Conservation (phyloP, 768 basidiomycete species). For the Lentinula lateritia region DNA sequence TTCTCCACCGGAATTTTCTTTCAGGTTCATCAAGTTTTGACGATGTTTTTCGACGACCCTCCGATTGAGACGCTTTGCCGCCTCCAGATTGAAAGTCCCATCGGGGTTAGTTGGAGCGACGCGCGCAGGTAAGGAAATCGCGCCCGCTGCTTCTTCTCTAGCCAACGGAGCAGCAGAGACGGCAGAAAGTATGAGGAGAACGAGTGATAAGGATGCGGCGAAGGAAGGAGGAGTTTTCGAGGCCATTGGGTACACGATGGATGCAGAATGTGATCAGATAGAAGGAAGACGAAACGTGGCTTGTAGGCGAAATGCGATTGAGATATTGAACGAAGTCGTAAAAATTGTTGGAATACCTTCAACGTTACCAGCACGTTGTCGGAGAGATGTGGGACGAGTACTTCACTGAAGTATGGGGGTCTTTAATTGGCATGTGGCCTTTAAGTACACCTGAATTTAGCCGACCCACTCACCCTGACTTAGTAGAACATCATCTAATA, state of each 20-base stretch:
- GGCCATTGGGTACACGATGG: not conserved
- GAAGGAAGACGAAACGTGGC: not conserved
- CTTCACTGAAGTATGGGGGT: not conserved
- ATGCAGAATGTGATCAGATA: not conserved
- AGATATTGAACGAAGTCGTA: not conserved
- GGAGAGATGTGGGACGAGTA: not conserved
- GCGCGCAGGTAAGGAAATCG: not conserved
- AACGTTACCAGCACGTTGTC: not conserved
- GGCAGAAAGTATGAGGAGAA: not conserved
- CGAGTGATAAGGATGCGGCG: not conserved
- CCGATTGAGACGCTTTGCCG: conserved; percentile 12
- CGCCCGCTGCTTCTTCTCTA: not conserved
- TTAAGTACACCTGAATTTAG: not conserved
- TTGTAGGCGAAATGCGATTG: not conserved
- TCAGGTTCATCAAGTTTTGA: conserved; percentile 29
- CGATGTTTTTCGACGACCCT: conserved; percentile 28
- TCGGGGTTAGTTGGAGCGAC: not conserved
- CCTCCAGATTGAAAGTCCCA: conserved; percentile 9
- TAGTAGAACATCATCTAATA: too few relatives aligned
- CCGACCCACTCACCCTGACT: not conserved
- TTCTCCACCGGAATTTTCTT: conserved; percentile 22
- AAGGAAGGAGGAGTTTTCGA: not conserved
- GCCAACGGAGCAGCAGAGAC: not conserved
- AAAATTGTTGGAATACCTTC: not conserved
- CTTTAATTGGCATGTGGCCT: not conserved